Base-by-base conservation (phyloP, 257 asterid genomes). In the Przewalskia tangutica region DNA sequence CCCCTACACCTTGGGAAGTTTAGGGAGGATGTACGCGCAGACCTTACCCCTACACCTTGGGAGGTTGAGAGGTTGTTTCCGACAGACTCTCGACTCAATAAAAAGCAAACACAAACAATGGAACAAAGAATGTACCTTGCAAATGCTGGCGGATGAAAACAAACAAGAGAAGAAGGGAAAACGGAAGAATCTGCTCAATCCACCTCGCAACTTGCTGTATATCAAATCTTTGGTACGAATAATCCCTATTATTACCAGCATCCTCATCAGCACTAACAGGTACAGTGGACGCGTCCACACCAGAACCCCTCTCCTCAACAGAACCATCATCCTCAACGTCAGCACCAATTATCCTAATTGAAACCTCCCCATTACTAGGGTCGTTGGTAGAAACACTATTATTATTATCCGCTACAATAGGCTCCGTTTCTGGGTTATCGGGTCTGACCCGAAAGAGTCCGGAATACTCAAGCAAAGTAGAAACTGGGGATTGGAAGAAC, bases 71-170 rank as follows among this genome's bases (percentile, higher is more conserved):
- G 32, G 32, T 27, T 27, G 32, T 27, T 27, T 27, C 32, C 1
- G 32, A 27, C 32, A 27, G 32, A 27, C 32, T n/a, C 32, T 27
- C 32, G 32, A 27, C 32, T 27, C 32, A 27, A 27, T 27, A 2
- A 27, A 27, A 27, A 27, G 32, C 32, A 27, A 27, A 27, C 32
- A 27, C 32, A 27, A 27, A 27, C 32, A 27, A n/a, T n/a, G n/a
- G n/a, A n/a, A 64, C 46, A 34, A 13, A 65, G 14, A 36, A 36
- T 3, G 44, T 86, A 96, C 99, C 98, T 91, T 90, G 98, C 89
- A 94, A 91, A 88, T 96, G 98, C 89, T 94, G 97, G 83, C 98
- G 90, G 82, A 96, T 93, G 84, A 96, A 94, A 83, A 96, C 99
- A 50, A 93, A 89, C 93, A 94, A 79, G 81, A 93, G 86, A 32